These are phyloP conservation scores for Clathrospora elynae DNA, from an alignment of 2,329 filamentous ascomycete genomes.

Conservation along the genomic window DNA sequence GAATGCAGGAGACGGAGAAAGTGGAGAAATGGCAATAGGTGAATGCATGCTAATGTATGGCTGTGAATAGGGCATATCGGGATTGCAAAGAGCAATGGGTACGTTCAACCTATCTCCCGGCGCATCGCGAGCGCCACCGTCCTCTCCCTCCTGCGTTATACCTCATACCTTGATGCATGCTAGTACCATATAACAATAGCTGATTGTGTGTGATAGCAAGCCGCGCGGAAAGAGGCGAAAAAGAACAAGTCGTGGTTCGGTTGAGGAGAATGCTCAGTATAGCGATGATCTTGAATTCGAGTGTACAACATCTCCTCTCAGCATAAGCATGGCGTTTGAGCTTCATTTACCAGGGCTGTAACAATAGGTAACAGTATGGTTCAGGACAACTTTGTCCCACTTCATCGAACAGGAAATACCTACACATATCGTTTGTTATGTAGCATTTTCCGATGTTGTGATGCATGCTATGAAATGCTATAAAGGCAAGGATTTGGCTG, in stretches of 20 bases:
- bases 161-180: not conserved
- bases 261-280: conserved; percentile 1
- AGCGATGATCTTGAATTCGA: not conserved
- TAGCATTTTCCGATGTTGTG: too few species aligned
- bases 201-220: conserved; percentile 22
- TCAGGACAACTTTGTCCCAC: not conserved
- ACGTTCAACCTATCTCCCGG: conserved; percentile 43
- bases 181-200: not conserved
- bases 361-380: not conserved
- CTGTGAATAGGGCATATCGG: conserved; percentile 74
- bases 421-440: too few species aligned
- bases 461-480: too few species aligned
- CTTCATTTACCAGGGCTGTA: not conserved
- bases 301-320: conserved; percentile 19
- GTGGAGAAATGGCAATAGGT: not conserved
- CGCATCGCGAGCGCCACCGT: not conserved
- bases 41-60: not conserved
- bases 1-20: too few species aligned
- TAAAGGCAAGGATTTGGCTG: too few species aligned
- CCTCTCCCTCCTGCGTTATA: not conserved
- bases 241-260: conserved; percentile 31
- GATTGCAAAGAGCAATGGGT: conserved; percentile 97
- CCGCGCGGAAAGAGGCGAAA: conserved; percentile 29
- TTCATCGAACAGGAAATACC: too few species aligned
- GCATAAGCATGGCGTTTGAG: conserved; percentile 20